These are phyloP conservation scores for Nicotiana attenuata DNA, from an alignment of 257 asterid species.

Conservation along the genomic window DNA sequence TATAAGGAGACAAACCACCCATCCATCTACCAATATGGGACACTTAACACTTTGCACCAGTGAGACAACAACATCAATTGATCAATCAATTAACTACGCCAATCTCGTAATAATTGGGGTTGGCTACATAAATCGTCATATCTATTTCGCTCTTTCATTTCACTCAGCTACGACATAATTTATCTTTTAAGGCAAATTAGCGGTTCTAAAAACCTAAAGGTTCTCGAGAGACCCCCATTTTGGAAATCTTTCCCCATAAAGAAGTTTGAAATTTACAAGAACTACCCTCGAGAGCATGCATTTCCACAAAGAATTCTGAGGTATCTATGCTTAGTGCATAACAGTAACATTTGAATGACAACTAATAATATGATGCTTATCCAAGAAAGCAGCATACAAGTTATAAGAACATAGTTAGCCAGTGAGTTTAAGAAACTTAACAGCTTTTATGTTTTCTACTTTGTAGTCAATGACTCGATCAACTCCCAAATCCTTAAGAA, in stretches of 20 bases:
- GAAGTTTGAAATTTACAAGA: background rate
- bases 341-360: background rate
- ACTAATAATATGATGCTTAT: background rate
- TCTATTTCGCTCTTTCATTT: background rate
- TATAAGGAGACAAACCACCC: too few relatives aligned
- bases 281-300: background rate
- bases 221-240: background rate
- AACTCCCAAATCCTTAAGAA: slow-evolving; percentile 80
- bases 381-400: background rate
- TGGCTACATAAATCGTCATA: background rate
- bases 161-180: background rate
- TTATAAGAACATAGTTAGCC: background rate
- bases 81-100: background rate
- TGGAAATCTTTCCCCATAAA: background rate
- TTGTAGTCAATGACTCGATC: slow-evolving; percentile 93
- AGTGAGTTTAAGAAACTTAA: slow-evolving; percentile 26
- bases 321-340: background rate
- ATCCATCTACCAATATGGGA: too few relatives aligned
- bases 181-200: background rate
- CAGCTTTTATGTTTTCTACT: slow-evolving; percentile 66
- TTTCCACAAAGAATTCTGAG: background rate
- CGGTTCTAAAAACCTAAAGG: background rate
- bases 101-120: background rate
- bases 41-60: background rate
- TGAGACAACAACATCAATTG: background rate